A percentile compares a stretch with the other conserved stretches of the same genome.
These are phyloP conservation scores for Cladosporium austrohemisphaericum DNA, from an alignment of 2,329 filamentous ascomycete genomes.

Conservation along the genomic window DNA sequence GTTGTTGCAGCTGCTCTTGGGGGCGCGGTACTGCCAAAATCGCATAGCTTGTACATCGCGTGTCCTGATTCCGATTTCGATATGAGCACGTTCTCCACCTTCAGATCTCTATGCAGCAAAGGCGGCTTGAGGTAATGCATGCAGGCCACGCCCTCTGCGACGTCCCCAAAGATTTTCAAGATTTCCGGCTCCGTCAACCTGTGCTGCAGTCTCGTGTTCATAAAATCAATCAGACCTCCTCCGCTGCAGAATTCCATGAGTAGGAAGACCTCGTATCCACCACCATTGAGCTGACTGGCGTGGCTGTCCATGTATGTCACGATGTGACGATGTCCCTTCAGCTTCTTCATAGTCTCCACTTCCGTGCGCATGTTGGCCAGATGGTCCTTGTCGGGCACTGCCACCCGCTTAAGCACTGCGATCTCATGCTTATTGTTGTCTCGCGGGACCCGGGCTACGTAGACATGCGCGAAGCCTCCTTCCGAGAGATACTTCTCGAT, in stretches of 20 bases:
- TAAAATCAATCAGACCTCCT: conserved; percentile 96
- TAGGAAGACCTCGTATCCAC: conserved; percentile 95
- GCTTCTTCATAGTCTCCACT: conserved; percentile 99
- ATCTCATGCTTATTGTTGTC: conserved; percentile 73
- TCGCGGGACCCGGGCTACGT: conserved; percentile 82
- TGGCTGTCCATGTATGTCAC: conserved; percentile 99
- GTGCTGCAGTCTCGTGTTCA: conserved; percentile 97
- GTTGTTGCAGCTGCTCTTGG: conserved; percentile 82
- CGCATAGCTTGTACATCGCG: conserved; percentile 88
- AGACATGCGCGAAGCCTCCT: conserved; percentile 96
- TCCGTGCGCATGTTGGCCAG: conserved; percentile 95
- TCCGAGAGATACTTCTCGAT: conserved; percentile 98
- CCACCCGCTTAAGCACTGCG: conserved; percentile 89
- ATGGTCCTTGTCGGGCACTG: conserved; percentile 91
- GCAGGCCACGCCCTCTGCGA: conserved; percentile 91
- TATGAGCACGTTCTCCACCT: conserved; percentile 97
- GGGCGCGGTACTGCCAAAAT: conserved; percentile 88
- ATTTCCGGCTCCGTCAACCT: conserved; percentile 97
- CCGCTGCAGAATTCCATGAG: conserved; percentile 98
- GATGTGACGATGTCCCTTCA: conserved; percentile 93
- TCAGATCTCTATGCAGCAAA: conserved; percentile 87
- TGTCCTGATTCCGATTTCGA: conserved; percentile 56
- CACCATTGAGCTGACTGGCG: conserved; percentile 85
- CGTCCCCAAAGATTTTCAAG: conserved; percentile 91
- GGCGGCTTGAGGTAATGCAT: conserved; percentile 99